Evolutionary conservation across 2,329 filamentous ascomycete species (phyloP).

Genomic region (Sporothrix schenckii): DNA sequence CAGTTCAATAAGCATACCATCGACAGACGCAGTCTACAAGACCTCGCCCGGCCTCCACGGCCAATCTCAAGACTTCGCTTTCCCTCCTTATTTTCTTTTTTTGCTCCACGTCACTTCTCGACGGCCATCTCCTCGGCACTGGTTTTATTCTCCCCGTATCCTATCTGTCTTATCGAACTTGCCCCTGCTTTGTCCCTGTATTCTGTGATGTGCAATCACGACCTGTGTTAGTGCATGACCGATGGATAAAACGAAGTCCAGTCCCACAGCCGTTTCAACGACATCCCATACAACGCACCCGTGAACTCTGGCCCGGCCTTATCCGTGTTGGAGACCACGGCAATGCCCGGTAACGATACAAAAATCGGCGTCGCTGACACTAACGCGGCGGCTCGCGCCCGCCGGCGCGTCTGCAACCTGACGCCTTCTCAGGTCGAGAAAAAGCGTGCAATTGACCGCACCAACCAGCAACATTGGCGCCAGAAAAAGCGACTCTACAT

Average conservation of each 20-base stretch:
- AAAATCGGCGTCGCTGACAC: not conserved
- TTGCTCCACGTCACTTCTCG: not conserved
- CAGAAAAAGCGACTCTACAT: conserved; percentile 27
- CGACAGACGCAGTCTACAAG: conserved; percentile 19
- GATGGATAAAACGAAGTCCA: not conserved
- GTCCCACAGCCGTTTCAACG: not conserved
- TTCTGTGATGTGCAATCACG: conserved; percentile 21
- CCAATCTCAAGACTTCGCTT: not conserved
- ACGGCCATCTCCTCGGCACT: not conserved
- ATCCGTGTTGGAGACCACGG: not conserved
- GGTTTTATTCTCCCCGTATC: not conserved
- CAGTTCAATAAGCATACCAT: not conserved
- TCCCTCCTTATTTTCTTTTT: not conserved
- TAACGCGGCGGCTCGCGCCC: conserved; percentile 1
- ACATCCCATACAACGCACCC: not conserved
- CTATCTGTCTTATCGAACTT: not conserved
- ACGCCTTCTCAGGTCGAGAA: conserved; percentile 76
- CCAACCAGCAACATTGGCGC: conserved; percentile 31
- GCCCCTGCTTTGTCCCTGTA: not conserved
- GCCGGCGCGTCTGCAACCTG: conserved; percentile 50
- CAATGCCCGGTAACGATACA: not conserved
- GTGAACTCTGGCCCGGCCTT: not conserved
- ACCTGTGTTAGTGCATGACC: conserved; percentile 25
- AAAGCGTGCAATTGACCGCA: conserved; percentile 53
- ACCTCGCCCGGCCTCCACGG: not conserved